Evolutionary conservation across 345 rosid species (phyloP).

Genomic region (Mallotus nudiflorus): DNA sequence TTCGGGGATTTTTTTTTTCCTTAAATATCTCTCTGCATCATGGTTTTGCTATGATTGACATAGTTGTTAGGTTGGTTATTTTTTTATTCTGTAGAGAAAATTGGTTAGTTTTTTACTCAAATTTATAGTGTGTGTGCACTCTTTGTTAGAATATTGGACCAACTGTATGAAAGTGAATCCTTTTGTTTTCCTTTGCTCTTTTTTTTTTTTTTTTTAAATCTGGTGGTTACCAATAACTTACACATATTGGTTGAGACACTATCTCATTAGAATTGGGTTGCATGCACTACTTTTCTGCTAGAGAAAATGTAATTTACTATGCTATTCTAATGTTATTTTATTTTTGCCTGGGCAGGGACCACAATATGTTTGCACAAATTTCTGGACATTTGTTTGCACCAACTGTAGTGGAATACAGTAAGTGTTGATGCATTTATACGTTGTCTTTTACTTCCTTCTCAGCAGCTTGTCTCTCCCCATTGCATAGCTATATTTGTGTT

Average conservation of each 20-base stretch:
- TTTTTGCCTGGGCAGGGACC: conserved; percentile 68
- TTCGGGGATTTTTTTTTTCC: background rate
- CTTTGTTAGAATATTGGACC: background rate
- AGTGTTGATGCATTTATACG: conserved; percentile 28
- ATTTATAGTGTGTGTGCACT: background rate
- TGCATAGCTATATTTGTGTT: background rate
- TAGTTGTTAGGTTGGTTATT: background rate
- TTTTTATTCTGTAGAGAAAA: background rate
- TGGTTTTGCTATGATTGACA: background rate
- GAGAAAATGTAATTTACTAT: background rate
- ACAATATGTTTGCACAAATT: conserved; percentile 93
- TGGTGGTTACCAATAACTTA: background rate
- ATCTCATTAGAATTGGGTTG: conserved; percentile 4
- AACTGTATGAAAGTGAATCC: background rate
- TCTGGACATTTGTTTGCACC: conserved; percentile 96
- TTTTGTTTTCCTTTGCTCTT: conserved; percentile 4
- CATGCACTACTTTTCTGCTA: background rate
- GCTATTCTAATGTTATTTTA: conserved; percentile 17
- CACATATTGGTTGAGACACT: background rate
- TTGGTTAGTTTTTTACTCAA: background rate
- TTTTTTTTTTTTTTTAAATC: background rate
- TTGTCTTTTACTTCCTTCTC: conserved; percentile 9
- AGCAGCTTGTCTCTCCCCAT: background rate
- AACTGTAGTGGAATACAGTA: conserved; percentile 98
- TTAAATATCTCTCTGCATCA: background rate